Evolutionary conservation across 306 rosid species (phyloP).

Genomic region (Alnus rubra): DNA sequence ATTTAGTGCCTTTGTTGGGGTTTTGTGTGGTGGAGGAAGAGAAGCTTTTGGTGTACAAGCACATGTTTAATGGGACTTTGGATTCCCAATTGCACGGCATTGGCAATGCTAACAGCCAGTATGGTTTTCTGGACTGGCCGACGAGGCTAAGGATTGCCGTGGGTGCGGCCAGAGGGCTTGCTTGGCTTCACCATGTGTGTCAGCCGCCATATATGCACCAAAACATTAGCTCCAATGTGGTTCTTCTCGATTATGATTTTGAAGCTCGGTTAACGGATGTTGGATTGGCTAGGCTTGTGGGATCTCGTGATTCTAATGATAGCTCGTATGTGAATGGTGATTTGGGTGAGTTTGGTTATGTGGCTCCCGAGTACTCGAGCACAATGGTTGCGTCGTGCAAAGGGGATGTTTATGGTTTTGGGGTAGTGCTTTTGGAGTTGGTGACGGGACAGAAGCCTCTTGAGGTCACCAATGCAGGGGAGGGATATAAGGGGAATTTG

Average conservation of each 20-base stretch:
- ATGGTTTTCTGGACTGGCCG: slow-evolving; percentile 56
- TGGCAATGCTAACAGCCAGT: slow-evolving; percentile 46
- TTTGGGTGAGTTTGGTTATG: slow-evolving; percentile 56
- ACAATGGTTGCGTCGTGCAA: slow-evolving; percentile 53
- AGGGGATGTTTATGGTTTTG: slow-evolving; percentile 62
- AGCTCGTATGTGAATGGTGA: slow-evolving; percentile 55
- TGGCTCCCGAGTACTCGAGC: slow-evolving; percentile 61
- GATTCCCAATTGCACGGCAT: slow-evolving; percentile 44
- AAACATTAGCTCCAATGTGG: slow-evolving; percentile 51
- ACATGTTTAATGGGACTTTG: slow-evolving; percentile 59
- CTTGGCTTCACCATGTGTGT: slow-evolving; percentile 66
- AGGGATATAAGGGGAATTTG: slow-evolving; percentile 51
- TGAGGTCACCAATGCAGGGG: slow-evolving; percentile 39
- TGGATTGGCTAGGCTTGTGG: slow-evolving; percentile 52
- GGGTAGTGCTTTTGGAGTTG: slow-evolving; percentile 59
- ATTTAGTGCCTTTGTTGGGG: slow-evolving; percentile 60
- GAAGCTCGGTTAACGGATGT: slow-evolving; percentile 57
- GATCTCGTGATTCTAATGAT: slow-evolving; percentile 45
- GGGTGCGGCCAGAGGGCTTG: slow-evolving; percentile 60
- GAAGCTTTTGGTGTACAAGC: slow-evolving; percentile 65
- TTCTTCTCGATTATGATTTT: slow-evolving; percentile 61
- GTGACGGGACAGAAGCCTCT: slow-evolving; percentile 55
- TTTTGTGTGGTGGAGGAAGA: slow-evolving; percentile 58
- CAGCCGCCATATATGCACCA: slow-evolving; percentile 55
- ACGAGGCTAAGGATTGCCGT: slow-evolving; percentile 53